Evolutionary conservation across 2,329 filamentous ascomycete species (phyloP).

Genomic region (Neocatenulostroma microsporum): DNA sequence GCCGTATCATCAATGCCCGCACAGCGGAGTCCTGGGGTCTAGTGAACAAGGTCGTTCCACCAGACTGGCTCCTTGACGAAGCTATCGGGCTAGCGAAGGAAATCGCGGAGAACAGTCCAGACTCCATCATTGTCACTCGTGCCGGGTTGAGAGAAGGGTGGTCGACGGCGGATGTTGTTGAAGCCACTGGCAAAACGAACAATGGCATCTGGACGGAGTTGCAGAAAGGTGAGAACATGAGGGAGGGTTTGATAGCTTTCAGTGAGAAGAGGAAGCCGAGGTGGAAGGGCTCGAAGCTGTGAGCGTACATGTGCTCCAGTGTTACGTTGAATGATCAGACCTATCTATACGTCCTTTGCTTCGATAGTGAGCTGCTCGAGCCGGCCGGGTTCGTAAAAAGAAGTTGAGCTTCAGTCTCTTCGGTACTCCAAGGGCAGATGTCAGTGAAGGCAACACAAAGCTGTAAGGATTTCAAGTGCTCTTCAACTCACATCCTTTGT

Average conservation of each 20-base stretch:
- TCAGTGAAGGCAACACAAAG: too few relatives aligned
- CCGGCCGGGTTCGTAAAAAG: too few relatives aligned
- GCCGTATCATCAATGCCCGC: constrained; percentile 37
- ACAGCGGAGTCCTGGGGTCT: constrained; percentile 36
- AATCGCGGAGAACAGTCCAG: constrained; percentile 26
- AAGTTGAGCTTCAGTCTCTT: too few relatives aligned
- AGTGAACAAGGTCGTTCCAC: constrained; percentile 22
- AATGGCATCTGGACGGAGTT: constrained; percentile 34
- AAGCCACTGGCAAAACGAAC: constrained; percentile 30
- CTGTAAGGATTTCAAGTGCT: too few relatives aligned
- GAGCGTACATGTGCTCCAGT: too few relatives aligned
- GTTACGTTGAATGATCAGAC: too few relatives aligned
- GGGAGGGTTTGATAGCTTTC: constrained; percentile 44
- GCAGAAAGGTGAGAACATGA: constrained; percentile 38
- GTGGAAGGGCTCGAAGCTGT: constrained; percentile 17
- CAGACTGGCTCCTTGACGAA: not conserved
- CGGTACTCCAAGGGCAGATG: too few relatives aligned
- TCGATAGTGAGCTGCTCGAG: too few relatives aligned
- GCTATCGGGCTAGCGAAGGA: constrained; percentile 25
- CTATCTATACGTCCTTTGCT: too few relatives aligned
- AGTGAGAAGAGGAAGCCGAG: constrained; percentile 30
- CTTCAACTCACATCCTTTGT: too few relatives aligned
- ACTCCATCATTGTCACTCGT: constrained; percentile 31
- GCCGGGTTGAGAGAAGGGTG: constrained; percentile 29
- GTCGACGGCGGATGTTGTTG: constrained; percentile 31